A percentile compares a stretch with the other conserved stretches of the same genome.
Evolutionary conservation across 2,329 filamentous ascomycete genomes (phyloP).

Genomic region (Xylariaceae sp.): DNA sequence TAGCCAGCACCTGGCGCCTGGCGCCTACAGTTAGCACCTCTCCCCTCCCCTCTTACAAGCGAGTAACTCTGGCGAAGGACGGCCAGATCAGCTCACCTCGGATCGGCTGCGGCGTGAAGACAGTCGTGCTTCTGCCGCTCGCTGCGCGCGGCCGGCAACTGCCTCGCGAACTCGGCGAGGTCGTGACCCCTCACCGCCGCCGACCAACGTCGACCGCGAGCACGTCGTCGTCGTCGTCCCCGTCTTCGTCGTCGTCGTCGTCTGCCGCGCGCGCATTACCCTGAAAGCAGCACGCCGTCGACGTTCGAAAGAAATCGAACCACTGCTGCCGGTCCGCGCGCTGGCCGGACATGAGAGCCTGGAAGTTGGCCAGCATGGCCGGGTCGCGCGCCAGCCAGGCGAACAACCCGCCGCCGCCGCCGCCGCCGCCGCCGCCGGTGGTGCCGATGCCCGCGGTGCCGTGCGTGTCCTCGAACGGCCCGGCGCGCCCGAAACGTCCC

Average conservation of each 20-base stretch:
- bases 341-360: constrained; percentile 12
- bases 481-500: no score
- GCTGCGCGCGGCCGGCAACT: constrained; percentile 7
- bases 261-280: no score
- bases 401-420: constrained; percentile 7
- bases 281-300: constrained; percentile 7
- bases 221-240: constrained; percentile 5
- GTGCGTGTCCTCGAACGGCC: no score
- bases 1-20: constrained; percentile 21
- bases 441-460: constrained; percentile 7
- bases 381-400: constrained; percentile 6
- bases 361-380: constrained; percentile 9
- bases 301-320: constrained; percentile 11
- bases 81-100: no score
- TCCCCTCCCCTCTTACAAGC: no score
- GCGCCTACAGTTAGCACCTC: no score
- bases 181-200: constrained; percentile 16
- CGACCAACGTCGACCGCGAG: constrained; percentile 19
- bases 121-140: constrained; percentile 9
- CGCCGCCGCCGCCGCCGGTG: constrained; percentile 4
- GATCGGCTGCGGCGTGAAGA: constrained; percentile 8
- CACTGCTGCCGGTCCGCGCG: constrained; percentile 10
- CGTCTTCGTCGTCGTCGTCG: constrained; percentile 4
- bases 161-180: constrained; percentile 10
- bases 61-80: no score